Base-by-base conservation (phyloP, 78 protist species). In the Dictyostelium citrinum region DNA sequence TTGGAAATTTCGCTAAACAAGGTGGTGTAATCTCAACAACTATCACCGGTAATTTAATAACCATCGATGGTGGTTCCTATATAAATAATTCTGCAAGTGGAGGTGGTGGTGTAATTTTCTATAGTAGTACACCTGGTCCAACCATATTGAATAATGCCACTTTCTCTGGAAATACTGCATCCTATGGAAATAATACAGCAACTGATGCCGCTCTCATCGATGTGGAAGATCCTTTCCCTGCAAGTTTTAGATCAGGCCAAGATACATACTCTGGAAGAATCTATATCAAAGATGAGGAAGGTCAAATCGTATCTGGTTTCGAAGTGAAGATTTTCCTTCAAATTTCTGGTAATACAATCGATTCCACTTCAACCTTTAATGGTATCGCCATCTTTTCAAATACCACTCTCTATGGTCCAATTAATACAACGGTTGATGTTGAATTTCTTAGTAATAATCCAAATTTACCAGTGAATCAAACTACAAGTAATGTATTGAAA, bases 91-190 rank as follows among this genome's bases (percentile, higher is more conserved):
- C 39, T 33, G 77, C 77, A 70, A 33, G 24, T 33, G 77, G 77
- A 20, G 77, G 77, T 75, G 81, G 58, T 22, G 81, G 81, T 75
- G 49, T 75, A 17, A n/a, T 75, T n/a, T 75, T 41, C 22, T 75
- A 75, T 41, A 41, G 41, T 41, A 46, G 60, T 41, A 10, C 17
- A 41, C 43, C 16, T n/a, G 51, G 51, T 14, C 27, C n/a, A 10
- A 75, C 22, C 1, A 22, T 12, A 0, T 5, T 0, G 1, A 75
- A 39, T 2, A 41, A 41, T 75, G 24, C 51, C 6, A 75, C 8
- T 41, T 75, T 43, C 8, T 41, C 58, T 8, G 10, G 27, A 22
- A 41, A 75, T n/a, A n/a, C 24, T 22, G 81, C 61, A 0, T 17
- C 29, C 2, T 55, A 80, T 35, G 84, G 68, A 16, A 11, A 33